Conservation (phyloP, 2,329 filamentous ascomycete species). For the Aciculosporium take region DNA sequence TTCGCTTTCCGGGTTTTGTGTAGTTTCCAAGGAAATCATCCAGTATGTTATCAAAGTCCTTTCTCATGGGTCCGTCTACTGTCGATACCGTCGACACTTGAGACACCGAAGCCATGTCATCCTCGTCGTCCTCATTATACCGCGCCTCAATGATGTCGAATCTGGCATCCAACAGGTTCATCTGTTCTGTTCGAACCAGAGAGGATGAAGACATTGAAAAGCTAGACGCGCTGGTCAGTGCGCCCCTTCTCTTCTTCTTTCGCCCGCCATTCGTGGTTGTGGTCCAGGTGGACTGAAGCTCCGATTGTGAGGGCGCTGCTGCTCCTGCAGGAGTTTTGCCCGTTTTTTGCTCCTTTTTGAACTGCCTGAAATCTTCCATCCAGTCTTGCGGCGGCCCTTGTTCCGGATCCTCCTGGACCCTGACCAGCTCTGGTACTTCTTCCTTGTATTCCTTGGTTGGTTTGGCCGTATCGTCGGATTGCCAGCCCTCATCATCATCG, state of each 20-base stretch:
- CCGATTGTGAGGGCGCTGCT: slow-evolving; percentile 38
- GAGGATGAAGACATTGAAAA: slow-evolving; percentile 91
- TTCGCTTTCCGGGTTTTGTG: slow-evolving; percentile 56
- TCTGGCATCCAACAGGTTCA: slow-evolving; percentile 70
- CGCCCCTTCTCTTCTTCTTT: slow-evolving; percentile 89
- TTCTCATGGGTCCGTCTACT: slow-evolving; percentile 51
- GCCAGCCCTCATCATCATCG: slow-evolving; percentile 72
- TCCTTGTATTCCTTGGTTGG: slow-evolving; percentile 45
- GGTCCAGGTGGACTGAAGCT: slow-evolving; percentile 57
- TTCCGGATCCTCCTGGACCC: slow-evolving; percentile 34
- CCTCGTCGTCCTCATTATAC: slow-evolving; percentile 40
- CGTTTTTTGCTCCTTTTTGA: slow-evolving; percentile 65
- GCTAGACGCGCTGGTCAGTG: slow-evolving; percentile 70
- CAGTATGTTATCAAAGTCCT: slow-evolving; percentile 79
- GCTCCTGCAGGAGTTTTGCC: slow-evolving; percentile 17
- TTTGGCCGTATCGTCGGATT: slow-evolving; percentile 84
- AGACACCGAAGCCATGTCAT: slow-evolving; percentile 42
- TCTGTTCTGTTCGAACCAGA: slow-evolving; percentile 73
- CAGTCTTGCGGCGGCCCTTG: slow-evolving; percentile 63
- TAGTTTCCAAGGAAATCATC: slow-evolving; percentile 80
- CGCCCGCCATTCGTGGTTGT: slow-evolving; percentile 67
- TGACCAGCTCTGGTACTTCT: slow-evolving; percentile 34
- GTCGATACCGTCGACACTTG: slow-evolving; percentile 50
- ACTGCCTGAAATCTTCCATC: slow-evolving; percentile 86
- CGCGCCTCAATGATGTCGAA: slow-evolving; percentile 85